Percentiles rank a stretch among this genome's conserved stretches.
phyloP scores from a whole-genome alignment of 1,284 basidiomycete genomes.

The Trametes sp. region DNA sequence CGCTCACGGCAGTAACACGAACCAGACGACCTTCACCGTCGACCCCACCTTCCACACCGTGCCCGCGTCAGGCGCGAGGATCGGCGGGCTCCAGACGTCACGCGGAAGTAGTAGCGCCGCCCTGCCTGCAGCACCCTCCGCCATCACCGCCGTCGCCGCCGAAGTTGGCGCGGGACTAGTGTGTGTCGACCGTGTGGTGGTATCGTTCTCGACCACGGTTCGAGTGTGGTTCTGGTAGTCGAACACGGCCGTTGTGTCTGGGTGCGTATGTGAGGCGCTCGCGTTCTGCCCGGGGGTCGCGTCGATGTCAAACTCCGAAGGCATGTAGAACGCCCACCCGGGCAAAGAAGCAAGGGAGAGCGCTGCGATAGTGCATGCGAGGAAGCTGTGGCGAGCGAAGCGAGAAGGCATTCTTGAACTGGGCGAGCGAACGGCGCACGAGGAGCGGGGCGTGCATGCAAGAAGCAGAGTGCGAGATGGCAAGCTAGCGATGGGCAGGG shows the following conservation, averaged over 20 bases:
- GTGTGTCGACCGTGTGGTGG: background rate
- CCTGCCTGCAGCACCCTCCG: background rate
- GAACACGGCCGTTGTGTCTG: constrained; percentile 44
- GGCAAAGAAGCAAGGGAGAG: background rate
- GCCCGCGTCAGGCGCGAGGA: constrained; percentile 21
- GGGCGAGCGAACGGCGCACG: constrained; percentile 3
- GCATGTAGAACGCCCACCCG: constrained; percentile 26
- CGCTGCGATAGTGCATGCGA: constrained; percentile 11
- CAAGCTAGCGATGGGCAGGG: background rate
- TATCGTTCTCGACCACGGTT: background rate
- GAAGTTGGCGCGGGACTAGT: background rate
- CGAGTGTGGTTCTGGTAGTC: constrained; percentile 68
- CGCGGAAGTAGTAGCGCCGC: constrained; percentile 12
- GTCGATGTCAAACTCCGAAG: constrained; percentile 22
- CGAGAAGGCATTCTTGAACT: constrained; percentile 10
- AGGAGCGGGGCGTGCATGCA: background rate
- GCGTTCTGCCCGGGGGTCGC: constrained; percentile 11
- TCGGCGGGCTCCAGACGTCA: constrained; percentile 31
- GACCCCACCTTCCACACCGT: constrained; percentile 30
- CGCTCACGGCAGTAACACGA: background rate
- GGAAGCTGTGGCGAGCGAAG: constrained; percentile 6
- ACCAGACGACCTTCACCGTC: constrained; percentile 28
- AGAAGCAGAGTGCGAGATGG: background rate
- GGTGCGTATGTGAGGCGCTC: background rate
- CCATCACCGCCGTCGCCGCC: too few species aligned